These are phyloP conservation scores for Rubia balearica DNA, from an alignment of 305 asterid genomes.

Conservation along the genomic window DNA sequence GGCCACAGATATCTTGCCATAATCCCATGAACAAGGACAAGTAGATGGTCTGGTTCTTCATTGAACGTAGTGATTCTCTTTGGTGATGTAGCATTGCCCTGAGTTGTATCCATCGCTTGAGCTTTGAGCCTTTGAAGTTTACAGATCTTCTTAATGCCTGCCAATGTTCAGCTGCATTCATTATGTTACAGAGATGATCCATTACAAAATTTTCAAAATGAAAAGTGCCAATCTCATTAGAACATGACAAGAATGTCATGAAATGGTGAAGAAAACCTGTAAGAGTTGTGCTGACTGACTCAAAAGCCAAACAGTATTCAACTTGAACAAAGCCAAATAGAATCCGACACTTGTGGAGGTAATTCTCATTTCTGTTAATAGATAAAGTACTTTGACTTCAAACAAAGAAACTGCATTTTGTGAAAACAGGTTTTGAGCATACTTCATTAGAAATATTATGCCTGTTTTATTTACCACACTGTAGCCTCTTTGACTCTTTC, in stretches of 20 bases:
- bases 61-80: slow-evolving; percentile 33
- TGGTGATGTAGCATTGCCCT: slow-evolving; percentile 49
- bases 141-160: slow-evolving; percentile 54
- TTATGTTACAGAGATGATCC: background rate
- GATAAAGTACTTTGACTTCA: background rate
- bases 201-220: background rate
- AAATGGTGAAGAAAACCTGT: too few species aligned
- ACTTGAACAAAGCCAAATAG: background rate
- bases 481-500: background rate
- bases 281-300: background rate
- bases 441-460: too few species aligned
- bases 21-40: slow-evolving; percentile 97
- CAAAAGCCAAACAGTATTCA: background rate
- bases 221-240: background rate
- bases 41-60: slow-evolving; percentile 80
- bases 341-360: background rate
- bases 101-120: slow-evolving; percentile 48
- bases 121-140: slow-evolving; percentile 38
- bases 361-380: background rate
- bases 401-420: background rate
- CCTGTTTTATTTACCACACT: background rate
- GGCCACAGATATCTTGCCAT: slow-evolving; percentile 62
- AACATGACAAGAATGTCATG: background rate
- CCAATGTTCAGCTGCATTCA: slow-evolving; percentile 16
- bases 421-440: background rate